Evolutionary conservation across 83 land plant species (phyloP).

Genomic region (Diphasiastrum complanatum): DNA sequence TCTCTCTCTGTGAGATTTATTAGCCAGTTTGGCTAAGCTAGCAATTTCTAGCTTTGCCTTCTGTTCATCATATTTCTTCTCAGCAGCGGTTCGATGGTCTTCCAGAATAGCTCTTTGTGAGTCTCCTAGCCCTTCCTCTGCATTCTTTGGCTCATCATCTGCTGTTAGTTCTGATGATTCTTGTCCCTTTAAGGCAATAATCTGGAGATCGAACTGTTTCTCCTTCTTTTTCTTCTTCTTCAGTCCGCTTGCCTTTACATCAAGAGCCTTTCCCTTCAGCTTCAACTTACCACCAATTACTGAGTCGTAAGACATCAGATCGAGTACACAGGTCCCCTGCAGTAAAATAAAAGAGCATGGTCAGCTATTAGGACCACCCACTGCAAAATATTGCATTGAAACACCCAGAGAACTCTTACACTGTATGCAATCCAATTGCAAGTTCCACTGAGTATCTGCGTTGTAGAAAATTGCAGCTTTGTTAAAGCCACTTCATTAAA

Average conservation of each 20-base stretch:
- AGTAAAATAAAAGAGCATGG: no score
- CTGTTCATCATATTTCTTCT: conserved; percentile 77
- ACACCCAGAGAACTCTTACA: no score
- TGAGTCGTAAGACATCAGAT: conserved; percentile 49
- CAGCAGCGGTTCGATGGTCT: conserved; percentile 77
- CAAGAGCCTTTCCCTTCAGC: conserved; percentile 77
- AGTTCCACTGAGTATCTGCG: no score
- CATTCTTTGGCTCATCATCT: conserved; percentile 20
- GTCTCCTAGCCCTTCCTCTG: conserved; percentile 36
- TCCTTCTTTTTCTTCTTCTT: conserved; percentile 69
- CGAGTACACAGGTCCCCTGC: no score
- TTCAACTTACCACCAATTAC: conserved; percentile 76
- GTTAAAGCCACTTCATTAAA: no score
- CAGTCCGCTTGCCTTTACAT: conserved; percentile 57
- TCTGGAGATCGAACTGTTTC: conserved; percentile 24
- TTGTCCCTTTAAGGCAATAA: conserved; percentile 8
- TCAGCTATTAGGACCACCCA: no score
- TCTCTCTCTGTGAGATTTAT: conserved; percentile 79
- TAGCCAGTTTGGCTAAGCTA: conserved; percentile 59
- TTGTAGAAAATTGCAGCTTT: no score
- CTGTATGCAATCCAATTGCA: no score
- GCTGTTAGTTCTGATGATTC: conserved; percentile 23
- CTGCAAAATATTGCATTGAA: no score
- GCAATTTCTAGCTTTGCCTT: conserved; percentile 46
- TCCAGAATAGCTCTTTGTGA: conserved; percentile 29